Conservation (phyloP, 139 green algal genomes). For the Zygnema circumcarinatum region DNA sequence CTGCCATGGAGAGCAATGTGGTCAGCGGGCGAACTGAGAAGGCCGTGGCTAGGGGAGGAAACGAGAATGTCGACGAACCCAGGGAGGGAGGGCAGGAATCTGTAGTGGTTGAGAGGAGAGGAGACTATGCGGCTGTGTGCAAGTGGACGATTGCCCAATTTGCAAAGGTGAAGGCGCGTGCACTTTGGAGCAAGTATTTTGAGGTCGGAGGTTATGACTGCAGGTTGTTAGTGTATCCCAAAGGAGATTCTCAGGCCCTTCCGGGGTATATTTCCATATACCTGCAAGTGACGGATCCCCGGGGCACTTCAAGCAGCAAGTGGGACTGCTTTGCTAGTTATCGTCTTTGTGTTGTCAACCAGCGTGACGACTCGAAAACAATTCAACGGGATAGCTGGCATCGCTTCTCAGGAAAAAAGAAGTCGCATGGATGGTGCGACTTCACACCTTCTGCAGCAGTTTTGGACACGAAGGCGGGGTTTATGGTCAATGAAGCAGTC, state of each 20-base stretch:
- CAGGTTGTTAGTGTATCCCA: slow-evolving; percentile 70
- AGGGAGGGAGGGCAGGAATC: slow-evolving; percentile 59
- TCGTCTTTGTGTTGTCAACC: slow-evolving; percentile 66
- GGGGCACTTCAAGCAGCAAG: slow-evolving; percentile 48
- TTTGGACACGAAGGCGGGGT: slow-evolving; percentile 64
- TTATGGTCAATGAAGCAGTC: slow-evolving; percentile 65
- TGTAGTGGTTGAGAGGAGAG: slow-evolving; percentile 58
- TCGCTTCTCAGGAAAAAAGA: slow-evolving; percentile 73
- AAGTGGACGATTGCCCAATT: slow-evolving; percentile 65
- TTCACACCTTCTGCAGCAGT: slow-evolving; percentile 67
- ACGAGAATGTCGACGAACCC: slow-evolving; percentile 50
- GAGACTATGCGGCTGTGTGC: slow-evolving; percentile 60
- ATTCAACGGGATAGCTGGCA: slow-evolving; percentile 71
- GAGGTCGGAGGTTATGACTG: slow-evolving; percentile 75
- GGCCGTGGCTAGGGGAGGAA: slow-evolving; percentile 21
- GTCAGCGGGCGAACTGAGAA: neutral
- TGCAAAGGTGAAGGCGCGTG: slow-evolving; percentile 66
- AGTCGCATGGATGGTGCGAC: slow-evolving; percentile 79
- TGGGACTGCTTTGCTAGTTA: slow-evolving; percentile 76
- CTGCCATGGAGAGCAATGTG: neutral
- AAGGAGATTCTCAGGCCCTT: slow-evolving; percentile 70
- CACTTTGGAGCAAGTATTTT: slow-evolving; percentile 72
- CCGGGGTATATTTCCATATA: slow-evolving; percentile 72
- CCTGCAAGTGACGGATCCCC: slow-evolving; percentile 64
- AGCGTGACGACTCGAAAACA: slow-evolving; percentile 57